Conservation (phyloP, 1,284 basidiomycete species). For the Boletus austroedulis region DNA sequence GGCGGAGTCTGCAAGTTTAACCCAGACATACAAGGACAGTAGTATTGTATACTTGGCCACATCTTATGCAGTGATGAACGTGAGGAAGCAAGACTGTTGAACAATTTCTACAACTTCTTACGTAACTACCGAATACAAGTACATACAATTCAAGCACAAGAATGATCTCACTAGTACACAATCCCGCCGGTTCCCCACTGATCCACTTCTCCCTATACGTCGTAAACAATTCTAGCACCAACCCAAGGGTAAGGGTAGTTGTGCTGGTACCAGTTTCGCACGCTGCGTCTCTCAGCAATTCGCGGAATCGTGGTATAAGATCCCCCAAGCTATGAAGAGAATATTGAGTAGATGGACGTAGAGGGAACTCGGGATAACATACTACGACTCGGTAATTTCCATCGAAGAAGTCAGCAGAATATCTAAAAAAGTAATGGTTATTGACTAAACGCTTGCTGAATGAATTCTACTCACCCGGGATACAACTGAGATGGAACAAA, state of each 20-base stretch:
- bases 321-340: constrained; percentile 68
- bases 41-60: constrained; percentile 53
- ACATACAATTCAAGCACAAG: no score
- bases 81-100: no score
- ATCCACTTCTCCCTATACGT: constrained; percentile 35
- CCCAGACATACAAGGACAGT: constrained; percentile 62
- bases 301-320: constrained; percentile 87
- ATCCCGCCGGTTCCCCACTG: constrained; percentile 39
- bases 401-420: constrained; percentile 89
- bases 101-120: constrained; percentile 16
- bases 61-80: constrained; percentile 6
- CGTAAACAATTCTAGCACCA: constrained; percentile 72
- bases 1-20: constrained; percentile 60
- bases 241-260: constrained; percentile 76
- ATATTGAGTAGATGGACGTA: constrained; percentile 1
- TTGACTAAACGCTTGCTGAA: neutral
- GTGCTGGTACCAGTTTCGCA: constrained; percentile 84
- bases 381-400: constrained; percentile 81
- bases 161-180: constrained; percentile 54
- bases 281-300: constrained; percentile 69
- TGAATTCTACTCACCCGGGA: constrained; percentile 57
- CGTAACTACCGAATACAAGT: constrained; percentile 17
- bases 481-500: constrained; percentile 77
- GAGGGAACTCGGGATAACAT: constrained; percentile 31
- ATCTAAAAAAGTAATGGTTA: constrained; percentile 44